phyloP scores from a whole-genome alignment of 2,329 filamentous ascomycete genomes.

The Exophiala xenobiotica region DNA sequence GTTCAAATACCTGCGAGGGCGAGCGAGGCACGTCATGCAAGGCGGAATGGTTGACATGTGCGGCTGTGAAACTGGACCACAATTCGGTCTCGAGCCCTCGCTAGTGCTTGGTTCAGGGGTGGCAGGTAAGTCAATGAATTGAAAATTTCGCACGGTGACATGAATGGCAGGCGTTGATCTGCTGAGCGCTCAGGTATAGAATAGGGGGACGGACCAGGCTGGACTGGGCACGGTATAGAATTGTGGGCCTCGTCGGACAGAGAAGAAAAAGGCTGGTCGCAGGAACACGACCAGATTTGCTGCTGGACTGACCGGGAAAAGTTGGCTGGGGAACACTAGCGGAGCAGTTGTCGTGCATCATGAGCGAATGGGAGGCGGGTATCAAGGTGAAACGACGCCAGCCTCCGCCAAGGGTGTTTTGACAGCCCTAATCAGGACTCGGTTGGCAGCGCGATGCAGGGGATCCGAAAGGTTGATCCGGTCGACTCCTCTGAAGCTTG shows the following conservation, averaged over 20 bases:
- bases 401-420: conserved; percentile 12
- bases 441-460: conserved; percentile 19
- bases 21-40: conserved; percentile 22
- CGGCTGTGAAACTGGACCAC: conserved; percentile 11
- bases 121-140: conserved; percentile 16
- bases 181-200: conserved; percentile 13
- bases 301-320: background rate
- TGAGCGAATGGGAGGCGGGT: conserved; percentile 15
- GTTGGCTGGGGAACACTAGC: conserved; percentile 12
- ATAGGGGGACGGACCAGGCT: conserved; percentile 20
- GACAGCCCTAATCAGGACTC: conserved; percentile 12
- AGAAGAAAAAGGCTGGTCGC: conserved; percentile 16
- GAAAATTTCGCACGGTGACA: background rate
- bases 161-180: conserved; percentile 7
- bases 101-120: conserved; percentile 18
- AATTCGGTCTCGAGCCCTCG: background rate
- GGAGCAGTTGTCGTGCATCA: conserved; percentile 1
- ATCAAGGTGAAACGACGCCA: conserved; percentile 21
- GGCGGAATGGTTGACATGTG: conserved; percentile 19
- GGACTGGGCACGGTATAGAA: conserved; percentile 7
- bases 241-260: background rate
- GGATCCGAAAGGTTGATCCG: background rate
- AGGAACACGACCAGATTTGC: conserved; percentile 2
- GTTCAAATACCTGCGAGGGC: conserved; percentile 24
- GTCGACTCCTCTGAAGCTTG: background rate